phyloP scores from a whole-genome alignment of 805 yeast genomes.

The Ogataea chonburiensis region DNA sequence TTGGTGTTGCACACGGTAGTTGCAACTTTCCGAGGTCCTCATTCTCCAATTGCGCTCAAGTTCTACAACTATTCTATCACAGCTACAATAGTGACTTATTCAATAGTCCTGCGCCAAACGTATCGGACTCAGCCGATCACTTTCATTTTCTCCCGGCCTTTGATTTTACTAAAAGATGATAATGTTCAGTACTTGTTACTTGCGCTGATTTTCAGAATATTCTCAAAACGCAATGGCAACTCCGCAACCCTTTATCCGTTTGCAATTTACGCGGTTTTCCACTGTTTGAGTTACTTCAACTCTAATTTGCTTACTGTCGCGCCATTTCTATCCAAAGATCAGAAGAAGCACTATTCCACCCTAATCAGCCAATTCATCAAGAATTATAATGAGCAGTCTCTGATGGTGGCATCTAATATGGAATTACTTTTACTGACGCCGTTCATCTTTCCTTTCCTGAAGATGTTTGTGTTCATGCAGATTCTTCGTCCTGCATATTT shows the following conservation, averaged over 20 bases:
- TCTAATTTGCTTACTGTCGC: conserved; percentile 51
- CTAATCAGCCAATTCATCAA: conserved; percentile 35
- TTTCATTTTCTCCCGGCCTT: conserved; percentile 28
- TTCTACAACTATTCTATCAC: conserved; percentile 45
- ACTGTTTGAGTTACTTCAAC: conserved; percentile 58
- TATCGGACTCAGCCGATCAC: conserved; percentile 41
- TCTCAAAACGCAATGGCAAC: conserved; percentile 25
- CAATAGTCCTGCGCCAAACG: conserved; percentile 61
- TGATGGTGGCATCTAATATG: conserved; percentile 44
- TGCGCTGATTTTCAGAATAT: conserved; percentile 39
- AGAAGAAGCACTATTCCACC: conserved; percentile 30
- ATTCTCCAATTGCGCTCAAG: conserved; percentile 31
- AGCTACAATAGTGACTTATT: conserved; percentile 57
- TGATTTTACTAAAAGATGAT: conserved; percentile 46
- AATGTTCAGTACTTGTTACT: conserved; percentile 61
- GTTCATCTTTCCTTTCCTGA: conserved; percentile 40
- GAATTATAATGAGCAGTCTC: conserved; percentile 42
- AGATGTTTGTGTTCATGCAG: conserved; percentile 40
- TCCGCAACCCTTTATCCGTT: conserved; percentile 54
- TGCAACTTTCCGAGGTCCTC: conserved; percentile 40
- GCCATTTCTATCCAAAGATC: conserved; percentile 35
- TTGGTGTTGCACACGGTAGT: conserved; percentile 39
- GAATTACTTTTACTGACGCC: conserved; percentile 45
- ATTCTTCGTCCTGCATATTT: conserved; percentile 32
- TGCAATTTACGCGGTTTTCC: conserved; percentile 62